Evolutionary conservation across 106 monocot species (phyloP).

Genomic region (Hemerocallis citrina): DNA sequence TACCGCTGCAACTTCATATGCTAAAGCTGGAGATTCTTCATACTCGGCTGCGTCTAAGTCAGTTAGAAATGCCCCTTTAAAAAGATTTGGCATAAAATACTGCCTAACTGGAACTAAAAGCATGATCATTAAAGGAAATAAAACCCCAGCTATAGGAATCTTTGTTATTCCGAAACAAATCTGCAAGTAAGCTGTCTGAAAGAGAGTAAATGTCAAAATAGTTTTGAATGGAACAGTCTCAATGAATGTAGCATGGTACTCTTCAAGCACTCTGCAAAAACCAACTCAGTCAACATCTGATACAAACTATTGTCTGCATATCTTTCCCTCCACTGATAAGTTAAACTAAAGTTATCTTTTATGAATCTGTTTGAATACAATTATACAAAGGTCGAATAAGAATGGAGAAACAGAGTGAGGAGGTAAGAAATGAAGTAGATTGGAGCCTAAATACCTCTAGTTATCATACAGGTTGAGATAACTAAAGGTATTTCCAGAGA

Average conservation of each 20-base stretch:
- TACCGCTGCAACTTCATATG: conserved; percentile 33
- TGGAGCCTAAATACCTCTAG: too few relatives aligned
- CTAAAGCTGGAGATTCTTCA: conserved; percentile 72
- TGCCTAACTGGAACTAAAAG: conserved; percentile 78
- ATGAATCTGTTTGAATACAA: too few relatives aligned
- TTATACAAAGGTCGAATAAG: too few relatives aligned
- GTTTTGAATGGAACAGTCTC: conserved; percentile 89
- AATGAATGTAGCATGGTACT: conserved; percentile 75
- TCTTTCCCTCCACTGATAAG: neutral
- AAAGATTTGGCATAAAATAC: conserved; percentile 70
- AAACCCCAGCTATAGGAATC: conserved; percentile 79
- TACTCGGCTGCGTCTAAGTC: conserved; percentile 85
- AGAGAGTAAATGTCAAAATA: conserved; percentile 55
- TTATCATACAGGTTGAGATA: too few relatives aligned
- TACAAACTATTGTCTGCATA: too few relatives aligned
- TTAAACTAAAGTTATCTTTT: neutral
- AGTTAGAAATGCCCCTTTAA: conserved; percentile 70
- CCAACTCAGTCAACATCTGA: neutral
- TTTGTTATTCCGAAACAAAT: conserved; percentile 75
- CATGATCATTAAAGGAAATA: conserved; percentile 90
- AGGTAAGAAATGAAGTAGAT: too few relatives aligned
- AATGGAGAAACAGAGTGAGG: too few relatives aligned
- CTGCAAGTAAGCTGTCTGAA: conserved; percentile 66
- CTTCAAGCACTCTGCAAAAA: conserved; percentile 59
- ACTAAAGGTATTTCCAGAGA: too few relatives aligned